Conservation (phyloP, 2,329 filamentous ascomycete genomes). For the Hypoxylon rubiginosum region DNA sequence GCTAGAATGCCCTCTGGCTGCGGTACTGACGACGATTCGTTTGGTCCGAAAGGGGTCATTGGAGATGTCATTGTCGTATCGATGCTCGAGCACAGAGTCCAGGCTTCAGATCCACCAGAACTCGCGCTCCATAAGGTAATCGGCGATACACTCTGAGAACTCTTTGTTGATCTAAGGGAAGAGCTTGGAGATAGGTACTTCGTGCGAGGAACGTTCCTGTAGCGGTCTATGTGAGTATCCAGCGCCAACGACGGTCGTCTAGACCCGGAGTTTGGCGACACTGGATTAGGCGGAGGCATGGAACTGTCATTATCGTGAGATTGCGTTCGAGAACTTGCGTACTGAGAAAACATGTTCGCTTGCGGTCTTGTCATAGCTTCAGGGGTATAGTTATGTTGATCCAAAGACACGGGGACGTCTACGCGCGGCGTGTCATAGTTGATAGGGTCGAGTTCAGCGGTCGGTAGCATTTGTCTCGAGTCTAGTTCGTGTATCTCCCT, state of each 20-base stretch:
- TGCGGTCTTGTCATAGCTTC: conserved; percentile 16
- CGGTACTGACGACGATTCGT: conserved; percentile 38
- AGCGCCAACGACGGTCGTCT: conserved; percentile 50
- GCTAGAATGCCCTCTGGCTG: conserved; percentile 50
- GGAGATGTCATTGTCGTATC: conserved; percentile 63
- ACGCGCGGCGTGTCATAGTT: conserved; percentile 44
- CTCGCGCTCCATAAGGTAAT: conserved; percentile 59
- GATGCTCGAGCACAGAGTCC: conserved; percentile 57
- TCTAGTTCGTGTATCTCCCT: conserved; percentile 68
- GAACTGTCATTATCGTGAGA: conserved; percentile 17
- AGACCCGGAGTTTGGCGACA: conserved; percentile 22
- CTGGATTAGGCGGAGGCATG: conserved; percentile 29
- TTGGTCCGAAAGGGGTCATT: conserved; percentile 56
- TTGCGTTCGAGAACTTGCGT: conserved; percentile 1
- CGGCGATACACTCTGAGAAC: conserved; percentile 60
- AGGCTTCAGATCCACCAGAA: conserved; percentile 50
- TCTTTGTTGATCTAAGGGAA: conserved; percentile 56
- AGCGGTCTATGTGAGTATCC: conserved; percentile 49
- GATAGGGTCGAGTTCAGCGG: conserved; percentile 47
- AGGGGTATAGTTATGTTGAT: conserved; percentile 16
- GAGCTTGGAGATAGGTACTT: conserved; percentile 50
- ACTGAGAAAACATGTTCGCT: conserved; percentile 6
- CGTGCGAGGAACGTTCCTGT: conserved; percentile 43
- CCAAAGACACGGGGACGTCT: conserved; percentile 23
- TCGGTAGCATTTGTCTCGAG: conserved; percentile 58